phyloP scores from a whole-genome alignment of 768 basidiomycete species.

The Mycena kentingensis region DNA sequence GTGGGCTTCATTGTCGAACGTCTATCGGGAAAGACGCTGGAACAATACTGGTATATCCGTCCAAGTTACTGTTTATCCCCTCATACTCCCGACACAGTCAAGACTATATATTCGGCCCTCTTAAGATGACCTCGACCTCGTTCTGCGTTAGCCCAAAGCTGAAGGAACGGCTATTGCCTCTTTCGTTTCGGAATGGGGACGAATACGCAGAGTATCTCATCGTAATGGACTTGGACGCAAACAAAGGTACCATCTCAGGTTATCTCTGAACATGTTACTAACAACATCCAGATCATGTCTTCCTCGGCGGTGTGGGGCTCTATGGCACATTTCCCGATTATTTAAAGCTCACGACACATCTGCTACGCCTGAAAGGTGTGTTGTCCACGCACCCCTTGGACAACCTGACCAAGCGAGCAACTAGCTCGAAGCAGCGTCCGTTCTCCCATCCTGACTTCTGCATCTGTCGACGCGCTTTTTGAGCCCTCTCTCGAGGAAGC shows the following conservation, averaged over 20 bases:
- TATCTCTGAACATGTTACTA: neutral
- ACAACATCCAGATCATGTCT: neutral
- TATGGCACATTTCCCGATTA: slow-evolving; percentile 25
- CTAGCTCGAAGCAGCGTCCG: too few relatives aligned
- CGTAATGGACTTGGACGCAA: neutral
- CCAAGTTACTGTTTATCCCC: too few relatives aligned
- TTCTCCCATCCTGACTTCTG: neutral
- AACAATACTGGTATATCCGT: slow-evolving; percentile 30
- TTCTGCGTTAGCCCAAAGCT: slow-evolving; percentile 24
- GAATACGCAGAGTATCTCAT: too few relatives aligned
- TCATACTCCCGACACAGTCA: slow-evolving; percentile 14
- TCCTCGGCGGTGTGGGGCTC: slow-evolving; percentile 20
- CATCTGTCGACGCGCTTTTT: neutral
- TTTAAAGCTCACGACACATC: slow-evolving; percentile 20
- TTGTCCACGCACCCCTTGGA: too few relatives aligned
- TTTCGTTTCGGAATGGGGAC: slow-evolving; percentile 22
- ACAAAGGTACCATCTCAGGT: slow-evolving; percentile 13
- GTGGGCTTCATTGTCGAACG: slow-evolving; percentile 33
- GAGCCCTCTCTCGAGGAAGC: neutral
- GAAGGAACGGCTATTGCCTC: slow-evolving; percentile 11
- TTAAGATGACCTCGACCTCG: slow-evolving; percentile 22
- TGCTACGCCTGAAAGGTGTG: neutral
- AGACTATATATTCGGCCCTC: slow-evolving; percentile 26
- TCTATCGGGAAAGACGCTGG: slow-evolving; percentile 27
- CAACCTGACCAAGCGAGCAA: neutral